These are phyloP conservation scores for Vararia minispora DNA, from an alignment of 768 basidiomycete species.

Conservation along the genomic window DNA sequence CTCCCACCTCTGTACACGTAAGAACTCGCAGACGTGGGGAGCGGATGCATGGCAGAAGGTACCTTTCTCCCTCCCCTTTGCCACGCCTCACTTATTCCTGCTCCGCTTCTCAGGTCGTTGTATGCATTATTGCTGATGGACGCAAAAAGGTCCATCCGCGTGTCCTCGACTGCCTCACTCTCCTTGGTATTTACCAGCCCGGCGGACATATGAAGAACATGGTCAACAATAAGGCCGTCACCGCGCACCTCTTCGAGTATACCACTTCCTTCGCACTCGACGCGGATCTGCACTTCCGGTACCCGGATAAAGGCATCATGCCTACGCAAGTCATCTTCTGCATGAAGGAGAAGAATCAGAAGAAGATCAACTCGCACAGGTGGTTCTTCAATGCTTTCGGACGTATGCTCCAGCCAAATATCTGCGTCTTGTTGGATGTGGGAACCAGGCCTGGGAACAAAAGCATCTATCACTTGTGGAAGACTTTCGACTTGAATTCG, in stretches of 20 bases:
- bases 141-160: constrained; percentile 75
- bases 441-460: constrained; percentile 85
- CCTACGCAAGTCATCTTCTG: constrained; percentile 92
- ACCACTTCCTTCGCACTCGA: constrained; percentile 75
- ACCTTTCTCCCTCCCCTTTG: background rate
- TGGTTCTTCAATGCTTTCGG: constrained; percentile 98
- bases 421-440: constrained; percentile 88
- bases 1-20: constrained; percentile 70
- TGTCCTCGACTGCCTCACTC: constrained; percentile 79
- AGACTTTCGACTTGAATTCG: constrained; percentile 84
- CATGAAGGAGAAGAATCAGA: constrained; percentile 89
- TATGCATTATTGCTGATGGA: constrained; percentile 87
- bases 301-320: constrained; percentile 86
- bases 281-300: constrained; percentile 70
- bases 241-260: constrained; percentile 76
- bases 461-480: constrained; percentile 92
- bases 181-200: constrained; percentile 87
- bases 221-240: constrained; percentile 64
- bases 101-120: constrained; percentile 54
- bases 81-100: background rate
- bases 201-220: constrained; percentile 49
- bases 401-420: constrained; percentile 74
- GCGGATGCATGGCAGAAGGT: constrained; percentile 95
- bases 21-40: constrained; percentile 92
- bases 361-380: constrained; percentile 93